A percentile compares a stretch with the other conserved stretches of the same genome.
These are phyloP conservation scores for Sporothrix euskadiensis DNA, from an alignment of 2,329 filamentous ascomycete species.

Conservation along the genomic window DNA sequence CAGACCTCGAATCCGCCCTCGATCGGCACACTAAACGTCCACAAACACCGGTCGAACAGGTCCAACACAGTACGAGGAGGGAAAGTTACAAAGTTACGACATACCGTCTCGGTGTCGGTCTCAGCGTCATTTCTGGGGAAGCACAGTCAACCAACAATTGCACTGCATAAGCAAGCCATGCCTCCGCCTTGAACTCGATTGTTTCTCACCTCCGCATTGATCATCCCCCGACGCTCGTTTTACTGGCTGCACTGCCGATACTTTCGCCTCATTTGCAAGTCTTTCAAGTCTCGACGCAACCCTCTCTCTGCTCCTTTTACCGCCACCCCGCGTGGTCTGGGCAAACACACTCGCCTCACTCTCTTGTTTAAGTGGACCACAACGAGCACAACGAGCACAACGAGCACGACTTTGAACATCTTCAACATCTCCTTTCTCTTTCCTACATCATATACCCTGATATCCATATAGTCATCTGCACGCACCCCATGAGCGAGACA, in stretches of 20 bases:
- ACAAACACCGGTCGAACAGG: neutral
- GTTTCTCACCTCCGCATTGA: neutral
- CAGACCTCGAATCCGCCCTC: neutral
- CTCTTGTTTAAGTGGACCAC: neutral
- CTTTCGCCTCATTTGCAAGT: neutral
- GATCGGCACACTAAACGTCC: neutral
- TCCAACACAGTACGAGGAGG: neutral
- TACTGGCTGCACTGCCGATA: neutral
- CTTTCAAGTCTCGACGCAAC: neutral
- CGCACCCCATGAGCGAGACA: constrained; percentile 18
- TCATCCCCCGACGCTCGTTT: constrained; percentile 25
- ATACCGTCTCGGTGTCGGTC: neutral
- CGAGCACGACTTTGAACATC: neutral
- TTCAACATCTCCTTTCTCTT: neutral
- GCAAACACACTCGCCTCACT: neutral
- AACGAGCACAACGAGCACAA: neutral
- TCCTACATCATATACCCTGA: neutral
- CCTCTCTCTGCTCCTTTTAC: neutral
- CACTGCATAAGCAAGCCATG: neutral
- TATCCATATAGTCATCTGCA: neutral
- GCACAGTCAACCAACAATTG: neutral
- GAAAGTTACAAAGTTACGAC: neutral
- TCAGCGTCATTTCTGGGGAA: neutral
- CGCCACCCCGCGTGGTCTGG: neutral
- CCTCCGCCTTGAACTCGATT: neutral